A percentile compares a stretch with the other conserved stretches of the same genome.
Evolutionary conservation across 1,139 yeast species (phyloP).

Genomic region (Taphrina deformans): DNA sequence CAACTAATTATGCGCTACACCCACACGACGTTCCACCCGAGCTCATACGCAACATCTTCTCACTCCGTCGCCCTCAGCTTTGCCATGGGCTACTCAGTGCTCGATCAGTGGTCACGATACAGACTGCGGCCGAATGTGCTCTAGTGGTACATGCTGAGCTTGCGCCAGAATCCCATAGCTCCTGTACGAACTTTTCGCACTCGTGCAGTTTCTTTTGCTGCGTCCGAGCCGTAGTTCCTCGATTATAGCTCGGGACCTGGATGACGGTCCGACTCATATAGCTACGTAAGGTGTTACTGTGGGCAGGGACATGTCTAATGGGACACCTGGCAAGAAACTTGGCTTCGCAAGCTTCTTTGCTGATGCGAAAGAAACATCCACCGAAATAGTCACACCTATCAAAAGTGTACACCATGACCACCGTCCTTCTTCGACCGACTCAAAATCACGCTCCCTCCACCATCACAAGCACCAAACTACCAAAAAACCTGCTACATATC

Average conservation of each 20-base stretch:
- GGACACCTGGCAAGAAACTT: conserved; percentile 10
- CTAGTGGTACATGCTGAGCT: not conserved
- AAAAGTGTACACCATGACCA: not conserved
- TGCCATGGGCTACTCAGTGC: not conserved
- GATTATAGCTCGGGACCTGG: not conserved
- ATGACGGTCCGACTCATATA: not conserved
- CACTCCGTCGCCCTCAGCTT: not conserved
- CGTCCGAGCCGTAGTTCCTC: not conserved
- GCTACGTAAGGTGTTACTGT: not conserved
- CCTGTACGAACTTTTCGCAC: not conserved
- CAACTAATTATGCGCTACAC: not conserved
- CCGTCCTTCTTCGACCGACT: not conserved
- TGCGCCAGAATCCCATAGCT: not conserved
- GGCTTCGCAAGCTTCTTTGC: conserved; percentile 21
- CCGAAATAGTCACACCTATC: not conserved
- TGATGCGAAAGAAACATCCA: not conserved
- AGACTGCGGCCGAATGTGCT: not conserved
- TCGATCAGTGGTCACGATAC: not conserved
- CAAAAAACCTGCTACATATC: not conserved
- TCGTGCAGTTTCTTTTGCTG: not conserved
- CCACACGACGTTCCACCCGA: not conserved
- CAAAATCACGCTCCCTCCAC: not conserved
- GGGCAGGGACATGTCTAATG: conserved; percentile 12
- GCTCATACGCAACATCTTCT: not conserved
- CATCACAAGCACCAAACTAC: not conserved